A percentile compares a stretch with the other conserved stretches of the same genome.
Evolutionary conservation across 495 filamentous ascomycete genomes (phyloP).

Genomic region (Aspergillus funiculosus): DNA sequence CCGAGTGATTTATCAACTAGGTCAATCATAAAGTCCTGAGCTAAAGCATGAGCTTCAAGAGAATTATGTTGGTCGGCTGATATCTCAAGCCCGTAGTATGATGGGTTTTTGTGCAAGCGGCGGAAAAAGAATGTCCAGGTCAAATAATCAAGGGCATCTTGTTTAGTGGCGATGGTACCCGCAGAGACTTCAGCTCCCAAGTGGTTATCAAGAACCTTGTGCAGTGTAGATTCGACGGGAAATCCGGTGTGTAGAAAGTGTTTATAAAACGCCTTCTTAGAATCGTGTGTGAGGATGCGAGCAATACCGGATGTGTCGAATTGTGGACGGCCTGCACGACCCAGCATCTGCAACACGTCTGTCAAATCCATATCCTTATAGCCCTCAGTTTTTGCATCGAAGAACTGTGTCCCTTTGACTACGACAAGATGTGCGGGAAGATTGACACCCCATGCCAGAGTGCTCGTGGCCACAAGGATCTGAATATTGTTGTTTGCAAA

Average conservation of each 20-base stretch:
- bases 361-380: conserved; percentile 99
- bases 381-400: conserved; percentile 94
- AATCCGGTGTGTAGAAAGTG: conserved; percentile 98
- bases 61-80: conserved; percentile 89
- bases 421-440: conserved; percentile 94
- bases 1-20: conserved; percentile 80
- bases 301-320: conserved; percentile 95
- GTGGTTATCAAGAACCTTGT: conserved; percentile 96
- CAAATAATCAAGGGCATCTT: conserved; percentile 95
- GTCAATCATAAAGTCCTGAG: conserved; percentile 87
- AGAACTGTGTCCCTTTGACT: conserved; percentile 97
- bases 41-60: conserved; percentile 72
- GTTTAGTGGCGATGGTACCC: conserved; percentile 85
- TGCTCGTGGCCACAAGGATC: conserved; percentile 92
- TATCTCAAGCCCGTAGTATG: conserved; percentile 95
- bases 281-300: conserved; percentile 92
- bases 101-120: conserved; percentile 94
- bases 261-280: conserved; percentile 99
- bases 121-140: conserved; percentile 99
- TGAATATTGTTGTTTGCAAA: conserved; percentile 98
- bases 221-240: conserved; percentile 91
- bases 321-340: conserved; percentile 90
- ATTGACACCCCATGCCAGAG: conserved; percentile 97
- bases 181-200: conserved; percentile 92
- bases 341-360: conserved; percentile 97